phyloP scores from a whole-genome alignment of 73 alveolate genomes.

The Tetrahymena malaccensis region DNA sequence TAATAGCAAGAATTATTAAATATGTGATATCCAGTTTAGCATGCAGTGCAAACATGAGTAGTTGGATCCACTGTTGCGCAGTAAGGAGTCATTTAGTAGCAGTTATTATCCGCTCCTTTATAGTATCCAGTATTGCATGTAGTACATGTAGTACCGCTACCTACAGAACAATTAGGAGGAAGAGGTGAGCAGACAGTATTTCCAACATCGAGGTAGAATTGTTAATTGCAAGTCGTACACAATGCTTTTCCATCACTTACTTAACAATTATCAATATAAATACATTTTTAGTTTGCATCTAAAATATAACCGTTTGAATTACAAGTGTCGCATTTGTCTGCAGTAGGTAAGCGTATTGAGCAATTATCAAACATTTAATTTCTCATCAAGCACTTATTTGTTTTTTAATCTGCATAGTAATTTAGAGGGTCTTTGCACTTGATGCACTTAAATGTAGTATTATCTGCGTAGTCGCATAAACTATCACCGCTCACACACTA shows the following conservation, averaged over 20 bases:
- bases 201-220: not conserved
- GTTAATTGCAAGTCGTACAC: not conserved
- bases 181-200: not conserved
- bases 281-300: not conserved
- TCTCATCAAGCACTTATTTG: not conserved
- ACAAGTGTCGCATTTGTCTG: not conserved
- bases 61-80: not conserved
- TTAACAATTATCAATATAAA: not conserved
- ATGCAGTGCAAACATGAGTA: not conserved
- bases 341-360: not conserved
- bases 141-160: not conserved
- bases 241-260: not conserved
- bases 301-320: not conserved
- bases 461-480: not conserved
- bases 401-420: not conserved
- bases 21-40: not conserved
- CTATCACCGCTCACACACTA: not conserved
- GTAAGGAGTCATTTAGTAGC: not conserved
- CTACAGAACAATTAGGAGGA: not conserved
- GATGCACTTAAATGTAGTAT: not conserved
- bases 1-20: not conserved
- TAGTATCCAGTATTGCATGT: not conserved
- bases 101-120: not conserved
- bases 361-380: not conserved
- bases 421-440: not conserved